A percentile compares a stretch with the other conserved stretches of the same genome.
Conservation (phyloP, 2,329 filamentous ascomycete genomes). For the Aureobasidium sp. region DNA sequence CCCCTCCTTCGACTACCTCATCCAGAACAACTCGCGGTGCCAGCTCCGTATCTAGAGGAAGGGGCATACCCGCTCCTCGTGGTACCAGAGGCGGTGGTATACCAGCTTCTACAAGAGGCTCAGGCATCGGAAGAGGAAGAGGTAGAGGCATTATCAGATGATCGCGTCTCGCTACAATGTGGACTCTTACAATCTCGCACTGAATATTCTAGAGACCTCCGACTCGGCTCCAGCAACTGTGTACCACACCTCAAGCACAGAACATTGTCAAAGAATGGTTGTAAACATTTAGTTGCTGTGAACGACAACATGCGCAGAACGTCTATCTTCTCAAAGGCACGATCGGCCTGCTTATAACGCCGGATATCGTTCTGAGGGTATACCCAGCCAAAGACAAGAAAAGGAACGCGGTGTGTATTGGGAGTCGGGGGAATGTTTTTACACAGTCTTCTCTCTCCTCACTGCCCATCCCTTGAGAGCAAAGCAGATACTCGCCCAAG, state of each 20-base stretch:
- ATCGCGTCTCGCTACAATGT: background rate
- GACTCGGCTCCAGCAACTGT: no score
- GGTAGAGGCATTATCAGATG: conserved; percentile 7
- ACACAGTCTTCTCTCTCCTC: conserved; percentile 24
- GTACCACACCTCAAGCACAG: background rate
- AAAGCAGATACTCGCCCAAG: conserved; percentile 69
- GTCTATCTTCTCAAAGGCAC: background rate
- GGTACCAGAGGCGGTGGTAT: conserved; percentile 20
- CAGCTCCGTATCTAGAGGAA: conserved; percentile 27
- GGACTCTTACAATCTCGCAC: background rate
- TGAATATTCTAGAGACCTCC: background rate
- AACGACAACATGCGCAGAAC: background rate
- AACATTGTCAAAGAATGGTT: background rate
- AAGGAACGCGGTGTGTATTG: background rate
- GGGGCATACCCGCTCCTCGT: background rate
- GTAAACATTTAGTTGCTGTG: conserved; percentile 1
- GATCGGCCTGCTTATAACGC: background rate
- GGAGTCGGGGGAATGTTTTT: background rate
- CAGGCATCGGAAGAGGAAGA: conserved; percentile 25
- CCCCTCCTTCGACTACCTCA: conserved; percentile 20
- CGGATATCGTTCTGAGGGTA: background rate
- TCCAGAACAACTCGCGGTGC: conserved; percentile 17
- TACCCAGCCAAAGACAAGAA: background rate
- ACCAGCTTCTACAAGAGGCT: conserved; percentile 19
- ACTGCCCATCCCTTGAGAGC: conserved; percentile 81